These are phyloP conservation scores for Termitomyces sp. DNA, from an alignment of 768 basidiomycete genomes.

Conservation along the genomic window DNA sequence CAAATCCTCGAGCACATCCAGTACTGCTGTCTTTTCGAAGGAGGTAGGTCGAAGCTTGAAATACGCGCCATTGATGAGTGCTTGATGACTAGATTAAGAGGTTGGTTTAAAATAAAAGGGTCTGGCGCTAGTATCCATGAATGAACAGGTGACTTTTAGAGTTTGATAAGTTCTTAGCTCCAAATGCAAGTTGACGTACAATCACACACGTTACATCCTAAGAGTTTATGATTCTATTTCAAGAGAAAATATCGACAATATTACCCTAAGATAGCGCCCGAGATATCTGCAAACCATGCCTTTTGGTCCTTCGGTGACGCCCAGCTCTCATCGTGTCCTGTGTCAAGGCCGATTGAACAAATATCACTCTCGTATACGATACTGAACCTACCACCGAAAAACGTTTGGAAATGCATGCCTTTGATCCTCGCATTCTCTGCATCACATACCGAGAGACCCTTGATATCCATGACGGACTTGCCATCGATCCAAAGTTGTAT, in stretches of 20 bases:
- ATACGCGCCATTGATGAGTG: neutral
- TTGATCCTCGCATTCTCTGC: slow-evolving; percentile 43
- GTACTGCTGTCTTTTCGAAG: neutral
- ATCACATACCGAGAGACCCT: slow-evolving; percentile 42
- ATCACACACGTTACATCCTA: neutral
- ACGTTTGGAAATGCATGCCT: slow-evolving; percentile 73
- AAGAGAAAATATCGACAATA: neutral
- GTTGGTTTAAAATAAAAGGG: neutral
- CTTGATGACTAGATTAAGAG: neutral
- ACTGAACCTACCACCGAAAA: slow-evolving; percentile 58
- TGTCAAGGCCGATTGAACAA: neutral
- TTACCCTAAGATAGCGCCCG: slow-evolving; percentile 27
- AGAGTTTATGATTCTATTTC: too few species aligned
- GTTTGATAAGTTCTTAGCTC: neutral
- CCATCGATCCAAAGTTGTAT: slow-evolving; percentile 65
- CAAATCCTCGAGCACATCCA: neutral
- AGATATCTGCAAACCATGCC: slow-evolving; percentile 50
- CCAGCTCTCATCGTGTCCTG: slow-evolving; percentile 54
- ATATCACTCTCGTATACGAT: neutral
- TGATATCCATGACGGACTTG: slow-evolving; percentile 42
- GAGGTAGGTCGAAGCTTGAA: neutral
- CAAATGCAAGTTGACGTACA: neutral
- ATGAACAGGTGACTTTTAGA: neutral
- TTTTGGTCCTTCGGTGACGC: slow-evolving; percentile 51
- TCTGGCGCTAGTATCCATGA: neutral